Base-by-base conservation (phyloP, 2,329 filamentous ascomycete species). In the Microcyclosporella mali region DNA sequence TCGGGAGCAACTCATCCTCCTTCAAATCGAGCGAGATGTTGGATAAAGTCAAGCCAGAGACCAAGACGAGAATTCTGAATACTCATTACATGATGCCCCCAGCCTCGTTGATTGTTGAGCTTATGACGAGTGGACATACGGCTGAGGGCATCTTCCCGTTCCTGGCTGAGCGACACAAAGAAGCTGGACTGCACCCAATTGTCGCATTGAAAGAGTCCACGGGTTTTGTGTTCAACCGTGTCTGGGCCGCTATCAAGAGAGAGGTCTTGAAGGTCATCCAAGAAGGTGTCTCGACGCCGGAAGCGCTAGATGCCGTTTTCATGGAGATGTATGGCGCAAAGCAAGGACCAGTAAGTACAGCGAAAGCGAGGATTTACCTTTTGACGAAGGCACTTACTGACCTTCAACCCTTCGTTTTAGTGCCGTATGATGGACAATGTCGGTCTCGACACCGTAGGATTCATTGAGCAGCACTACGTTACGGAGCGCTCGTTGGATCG, bases 181-280 rank as follows among this genome's bases (percentile, higher is more conserved):
- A 68, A n/a, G 64, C 61, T 2, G 72, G 66, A 0, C 65, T 68
- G 25, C 53, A 62, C 2, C 72, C 72, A 0, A 65, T 67, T 16
- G 53, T 65, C 3, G 71, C 72, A 0, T 51, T 63, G 6, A 70
- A 68, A 37, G 69, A 77, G 47, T 75, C 72, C 0, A 75, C 73
- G 0, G 70, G 75, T 0, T 72, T 78, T 47, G 71, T 79, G 28
- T 74, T 76, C 52, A 78, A 78, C 41, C 69, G 75, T 0, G 56
- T 78, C 0, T 79, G 75, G 74, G 75, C 75, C 0, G 75, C 75
- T 0, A 65, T 78, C 12, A 78, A 78, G 56, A 64, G 75, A 2
- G 75, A 79, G 49, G 57, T 61, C 0, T 47, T 78, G 39, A 66
- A 57, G 0, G 72, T 78, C 8, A 48, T 78, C 2, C 63, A 69